Evolutionary conservation across 768 basidiomycete genomes (phyloP), one percentile per base, ranked within the genome.

Genomic region (Amanita jacksonii): DNA sequence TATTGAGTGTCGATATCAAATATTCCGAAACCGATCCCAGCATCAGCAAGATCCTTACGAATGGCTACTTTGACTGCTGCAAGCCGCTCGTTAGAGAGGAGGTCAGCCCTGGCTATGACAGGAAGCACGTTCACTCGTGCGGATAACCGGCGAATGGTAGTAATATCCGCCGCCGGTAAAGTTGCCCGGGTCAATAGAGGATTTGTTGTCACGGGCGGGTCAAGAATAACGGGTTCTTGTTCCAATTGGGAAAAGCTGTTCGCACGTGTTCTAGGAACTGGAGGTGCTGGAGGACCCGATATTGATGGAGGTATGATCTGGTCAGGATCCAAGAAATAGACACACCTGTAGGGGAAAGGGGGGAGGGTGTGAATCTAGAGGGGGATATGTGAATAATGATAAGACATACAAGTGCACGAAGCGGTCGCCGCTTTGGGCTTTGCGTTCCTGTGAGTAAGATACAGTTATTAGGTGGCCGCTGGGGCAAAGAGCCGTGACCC

Each of bases 261-360:
- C 50, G 72, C 74, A 52, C 79, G 84, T 38, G 81, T 62, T 49
- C 85, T 76, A 52, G 81, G 67, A 51, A 83, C 73, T 50, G 77
- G 68, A 33, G 84, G 82, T 34, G 70, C 78, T 47, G 81, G 78
- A 32, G 77, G 81, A 18, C 72, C 74, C 50, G 81, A 69, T 34
- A 78, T 76, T 44, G 76, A 70, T 25, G 80, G 81, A 45, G 84
- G 83, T 47, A 85, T 70, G 53, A 89, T 85, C 59, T 70, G 59
- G 68, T 85, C 83, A 43, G 87, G 87, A 72, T 89, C 84, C 63
- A 90, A 67, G 64, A 90, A 85, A 66, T 90, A 90, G 47, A 90
- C 78, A 55, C 86, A 89, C 48, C 86, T 88, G 64, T 12, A 28
- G 27, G 12, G 45, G 51, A 25, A 34, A 24, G 19, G 28, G 30